Base-by-base conservation (phyloP, 2,329 filamentous ascomycete species). In the Acephala macrosclerotiorum region DNA sequence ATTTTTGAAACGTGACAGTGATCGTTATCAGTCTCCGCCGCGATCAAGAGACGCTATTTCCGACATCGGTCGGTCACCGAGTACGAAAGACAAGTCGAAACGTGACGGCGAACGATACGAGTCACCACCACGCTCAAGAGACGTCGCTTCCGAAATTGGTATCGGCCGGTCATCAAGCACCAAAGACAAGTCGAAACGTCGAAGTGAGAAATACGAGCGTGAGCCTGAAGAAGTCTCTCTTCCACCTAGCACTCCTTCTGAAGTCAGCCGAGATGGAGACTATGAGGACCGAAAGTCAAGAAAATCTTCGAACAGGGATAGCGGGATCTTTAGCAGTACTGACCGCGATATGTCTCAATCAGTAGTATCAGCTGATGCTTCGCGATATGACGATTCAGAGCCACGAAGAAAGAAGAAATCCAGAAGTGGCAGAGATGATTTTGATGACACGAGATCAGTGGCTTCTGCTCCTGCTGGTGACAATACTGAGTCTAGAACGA, bases 371-470 rank as follows among this genome's bases (percentile, higher is more conserved):
- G 66, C 60, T 40, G 82, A 82, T 59, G 77, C 79, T 45, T 74
- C 74, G 56, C 74, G 75, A 61, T 73, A 77, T 62, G 75, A 77
- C 26, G 75, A 78, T 29, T 66, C 73, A 47, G 73, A 73, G 20
- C 66, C 63, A 57, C 70, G 69, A 26, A 74, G 71, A 58, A 75
- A 74, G 65, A 75, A 76, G 45, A 80, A 81, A 58, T 77, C 76
- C 66, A 77, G 78, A 63, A 78, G 74, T 49, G 77, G 77, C 56
- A 75, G 74, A 61, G 83, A 85, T 29, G 82, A 85, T 22, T 78
- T 79, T 45, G 82, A 85, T 40, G 83, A 84, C 66, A 72, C 78
- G 25, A 83, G 80, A 71, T 85, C 81, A 18, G 74, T 78, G n/a
- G 73, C 76, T 25, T 83, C 85, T 36, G 78, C 81, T 26, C 81